Base-by-base conservation (phyloP, 2,329 filamentous ascomycete species). In the Reticulascus tulasneorum region DNA sequence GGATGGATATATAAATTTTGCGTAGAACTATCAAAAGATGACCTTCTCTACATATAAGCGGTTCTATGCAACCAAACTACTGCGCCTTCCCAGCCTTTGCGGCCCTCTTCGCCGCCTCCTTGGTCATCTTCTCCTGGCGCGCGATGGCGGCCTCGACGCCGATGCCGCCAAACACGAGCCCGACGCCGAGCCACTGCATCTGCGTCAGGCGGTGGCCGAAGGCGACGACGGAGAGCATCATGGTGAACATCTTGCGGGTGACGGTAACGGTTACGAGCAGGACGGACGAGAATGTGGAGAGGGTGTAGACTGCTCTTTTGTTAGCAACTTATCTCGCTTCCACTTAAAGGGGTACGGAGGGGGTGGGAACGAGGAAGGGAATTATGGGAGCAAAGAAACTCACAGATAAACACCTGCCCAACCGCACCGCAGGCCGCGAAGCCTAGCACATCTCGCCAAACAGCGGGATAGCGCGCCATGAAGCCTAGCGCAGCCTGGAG, bases 201-300 rank as follows among this genome's bases (percentile, higher is more conserved):
- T 70, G 66, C 19, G 79, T 85, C 31, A 98, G 74, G 45, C 76
- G 78, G 62, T 98, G 93, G 19, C 93, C 93, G 59, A 97, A 98
- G 66, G 88, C 89, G 42, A 97, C 71, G 19, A 98, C 93, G 35
- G 88, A 95, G 33, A 97, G 73, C 41, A 97, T 87, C 93, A 98
- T 98, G 48, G 91, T 97, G 59, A 97, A 77, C 93, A 98, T 98
- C 70, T 98, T 98, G 55, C 93, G 77, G 29, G 93, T 98, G 29
- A 98, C 93, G 3, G 89, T 98, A 4, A 98, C 90, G 5, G 93
- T 97, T 27, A 97, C 91, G 32, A 98, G 79, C 33, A 97, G 75
- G 31, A 98, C 77, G 9, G 85, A 93, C 9, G 86, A 93, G 66
- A 97, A 98, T 32, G 86, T 87, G 11, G 89, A 84, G 6, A 98